A percentile compares a stretch with the other conserved stretches of the same genome.
These are phyloP conservation scores for Xylaria sp. DNA, from an alignment of 495 filamentous ascomycete species.

Conservation along the genomic window DNA sequence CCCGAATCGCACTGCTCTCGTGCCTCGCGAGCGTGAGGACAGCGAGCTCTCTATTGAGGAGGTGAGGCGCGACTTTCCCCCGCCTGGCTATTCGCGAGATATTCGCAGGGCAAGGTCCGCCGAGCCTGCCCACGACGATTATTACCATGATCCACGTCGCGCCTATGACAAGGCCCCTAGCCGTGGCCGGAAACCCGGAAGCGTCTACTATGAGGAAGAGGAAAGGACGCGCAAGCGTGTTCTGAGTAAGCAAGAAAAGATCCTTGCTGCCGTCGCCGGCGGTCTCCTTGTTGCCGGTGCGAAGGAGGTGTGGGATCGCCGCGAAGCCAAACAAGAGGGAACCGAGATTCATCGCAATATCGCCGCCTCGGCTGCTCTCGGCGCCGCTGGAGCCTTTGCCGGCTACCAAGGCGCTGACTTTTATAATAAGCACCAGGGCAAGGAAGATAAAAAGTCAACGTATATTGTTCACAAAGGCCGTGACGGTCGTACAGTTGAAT, in stretches of 20 bases:
- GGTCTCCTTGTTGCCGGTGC: conserved; percentile 59
- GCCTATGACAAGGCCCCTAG: conserved; percentile 47
- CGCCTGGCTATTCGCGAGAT: conserved; percentile 61
- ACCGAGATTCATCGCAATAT: conserved; percentile 56
- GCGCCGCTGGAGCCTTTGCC: conserved; percentile 61
- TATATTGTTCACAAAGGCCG: conserved; percentile 49
- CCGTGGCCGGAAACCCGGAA: conserved; percentile 45
- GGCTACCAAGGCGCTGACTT: conserved; percentile 61
- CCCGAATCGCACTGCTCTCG: conserved; percentile 52
- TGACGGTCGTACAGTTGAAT: conserved; percentile 52
- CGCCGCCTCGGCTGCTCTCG: conserved; percentile 58
- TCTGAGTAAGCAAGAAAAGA: conserved; percentile 64
- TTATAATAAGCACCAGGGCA: conserved; percentile 58
- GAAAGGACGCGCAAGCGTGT: conserved; percentile 52
- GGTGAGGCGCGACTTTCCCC: conserved; percentile 70
- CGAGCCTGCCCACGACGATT: conserved; percentile 54
- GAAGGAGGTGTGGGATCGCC: conserved; percentile 64
- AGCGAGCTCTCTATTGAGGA: conserved; percentile 70
- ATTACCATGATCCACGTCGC: conserved; percentile 49
- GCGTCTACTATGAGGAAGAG: conserved; percentile 54
- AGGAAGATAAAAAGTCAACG: conserved; percentile 55
- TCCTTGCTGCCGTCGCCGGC: conserved; percentile 61
- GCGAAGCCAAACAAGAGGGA: conserved; percentile 55
- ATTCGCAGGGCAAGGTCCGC: conserved; percentile 60
- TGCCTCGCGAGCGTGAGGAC: conserved; percentile 62